These are phyloP conservation scores for Tirmania nivea DNA, from an alignment of 495 filamentous ascomycete genomes.

Conservation along the genomic window DNA sequence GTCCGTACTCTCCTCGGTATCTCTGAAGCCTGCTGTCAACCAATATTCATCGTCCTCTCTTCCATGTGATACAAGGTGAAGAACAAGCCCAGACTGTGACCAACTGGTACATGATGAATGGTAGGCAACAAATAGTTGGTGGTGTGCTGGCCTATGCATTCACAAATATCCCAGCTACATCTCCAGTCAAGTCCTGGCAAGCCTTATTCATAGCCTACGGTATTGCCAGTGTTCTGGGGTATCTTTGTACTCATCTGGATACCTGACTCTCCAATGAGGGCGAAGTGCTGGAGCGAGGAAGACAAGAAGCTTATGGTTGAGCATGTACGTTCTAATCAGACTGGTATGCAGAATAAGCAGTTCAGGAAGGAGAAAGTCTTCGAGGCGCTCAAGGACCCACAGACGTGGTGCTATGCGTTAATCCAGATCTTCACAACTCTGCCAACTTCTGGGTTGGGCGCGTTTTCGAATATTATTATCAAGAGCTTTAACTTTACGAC, in stretches of 20 bases:
- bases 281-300: slow-evolving; percentile 26
- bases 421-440: slow-evolving; percentile 46
- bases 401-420: slow-evolving; percentile 24
- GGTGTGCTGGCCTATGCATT: slow-evolving; percentile 38
- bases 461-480: slow-evolving; percentile 43
- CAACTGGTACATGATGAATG: slow-evolving; percentile 55
- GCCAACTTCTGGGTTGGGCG: slow-evolving; percentile 43
- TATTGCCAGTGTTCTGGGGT: slow-evolving; percentile 26
- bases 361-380: slow-evolving; percentile 40
- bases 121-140: slow-evolving; percentile 33
- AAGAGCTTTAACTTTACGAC: slow-evolving; percentile 29
- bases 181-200: slow-evolving; percentile 31
- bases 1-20: slow-evolving; percentile 43
- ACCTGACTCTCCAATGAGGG: slow-evolving; percentile 29
- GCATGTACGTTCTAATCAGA: slow-evolving; percentile 39
- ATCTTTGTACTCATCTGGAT: slow-evolving; percentile 25
- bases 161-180: slow-evolving; percentile 26
- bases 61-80: slow-evolving; percentile 52
- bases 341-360: slow-evolving; percentile 47
- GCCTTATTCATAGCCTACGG: slow-evolving; percentile 40
- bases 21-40: slow-evolving; percentile 46
- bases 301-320: slow-evolving; percentile 33
- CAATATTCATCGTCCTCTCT: slow-evolving; percentile 37
- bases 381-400: slow-evolving; percentile 30
- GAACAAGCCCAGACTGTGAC: slow-evolving; percentile 43